Base-by-base conservation (phyloP, 2,329 filamentous ascomycete species). In the Calonectria fujianensis region DNA sequence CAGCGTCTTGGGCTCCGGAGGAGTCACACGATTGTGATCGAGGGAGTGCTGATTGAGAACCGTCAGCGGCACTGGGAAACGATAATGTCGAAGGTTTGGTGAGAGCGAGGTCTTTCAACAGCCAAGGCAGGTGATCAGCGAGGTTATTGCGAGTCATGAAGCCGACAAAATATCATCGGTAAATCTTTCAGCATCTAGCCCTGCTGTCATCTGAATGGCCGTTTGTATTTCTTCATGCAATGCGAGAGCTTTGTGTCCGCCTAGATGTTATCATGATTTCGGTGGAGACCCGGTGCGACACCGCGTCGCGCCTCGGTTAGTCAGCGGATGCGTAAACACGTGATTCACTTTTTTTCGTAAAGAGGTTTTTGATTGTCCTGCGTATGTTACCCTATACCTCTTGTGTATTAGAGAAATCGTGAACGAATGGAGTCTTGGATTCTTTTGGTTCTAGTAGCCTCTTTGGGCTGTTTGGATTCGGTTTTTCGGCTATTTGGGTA, bases 101-200 rank as follows among this genome's bases (percentile, higher is more conserved):
- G 79, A 84, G 82, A 72, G 84, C 81, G 79, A 85, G 83, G 82
- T 90, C 89, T 79, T 86, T 86, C 80, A 91, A 82, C 80, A 92
- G 86, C 90, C 90, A 92, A 79, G 88, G 85, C 79, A 92, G 85
- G 82, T 92, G 89, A 81, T 90, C 87, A 79, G 84, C 83, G 74
- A 92, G 87, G 81, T 92, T 92, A 85, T 92, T 91, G 82, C 89
- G 89, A 86, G 90, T 92, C 90, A 92, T 92, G 86, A 89, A 89
- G 86, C 82, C 87, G 84, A 84, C 79, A 74, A 69, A 48, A 45
- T 67, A 68, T 61, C 77, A 73, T 77, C 79, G 77, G 76, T 76
- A 73, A 67, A 74, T 78, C 61, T 75, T 74, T 80, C 75, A 77
- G 73, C 66, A 77, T 37, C 70, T 74, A 73, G 74, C 74, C 41